Conservation (phyloP, 805 yeast genomes). For the Zygosaccharomyces siamensis region DNA sequence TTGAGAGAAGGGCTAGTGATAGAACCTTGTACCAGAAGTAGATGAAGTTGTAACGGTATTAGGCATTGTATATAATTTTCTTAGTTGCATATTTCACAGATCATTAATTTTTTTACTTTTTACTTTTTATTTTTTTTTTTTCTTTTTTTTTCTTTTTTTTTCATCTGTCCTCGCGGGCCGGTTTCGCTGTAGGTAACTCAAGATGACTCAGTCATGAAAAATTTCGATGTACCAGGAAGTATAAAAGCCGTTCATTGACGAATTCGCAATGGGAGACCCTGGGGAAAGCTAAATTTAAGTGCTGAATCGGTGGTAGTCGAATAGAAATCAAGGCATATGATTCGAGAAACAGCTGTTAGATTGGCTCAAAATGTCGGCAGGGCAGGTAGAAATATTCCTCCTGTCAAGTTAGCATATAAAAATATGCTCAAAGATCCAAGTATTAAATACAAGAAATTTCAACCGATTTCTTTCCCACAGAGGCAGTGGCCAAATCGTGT, state of each 20-base stretch:
- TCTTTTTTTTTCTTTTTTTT: background rate
- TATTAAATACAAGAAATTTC: conserved; percentile 52
- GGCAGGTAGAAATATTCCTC: conserved; percentile 26
- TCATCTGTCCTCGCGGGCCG: conserved; percentile 1
- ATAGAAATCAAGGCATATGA: background rate
- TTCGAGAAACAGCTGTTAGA: conserved; percentile 18
- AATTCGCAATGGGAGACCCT: background rate
- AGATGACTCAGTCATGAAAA: conserved; percentile 7
- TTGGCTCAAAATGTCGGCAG: conserved; percentile 21
- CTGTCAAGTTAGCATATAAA: conserved; percentile 35
- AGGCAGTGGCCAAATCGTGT: conserved; percentile 68
- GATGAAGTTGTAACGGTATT: background rate
- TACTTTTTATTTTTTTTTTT: background rate
- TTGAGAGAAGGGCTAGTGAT: conserved; percentile 6
- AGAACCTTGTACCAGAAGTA: conserved; percentile 5
- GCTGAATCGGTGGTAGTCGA: too few species aligned
- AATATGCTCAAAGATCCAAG: conserved; percentile 71
- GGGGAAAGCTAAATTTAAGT: too few species aligned
- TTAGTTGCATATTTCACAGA: background rate
- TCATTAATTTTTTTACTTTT: background rate
- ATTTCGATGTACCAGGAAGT: background rate
- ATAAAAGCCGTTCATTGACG: background rate
- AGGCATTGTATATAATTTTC: background rate
- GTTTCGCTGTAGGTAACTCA: conserved; percentile 2
- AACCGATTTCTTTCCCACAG: conserved; percentile 51